These are phyloP conservation scores for Scenedesmus sp. DNA, from an alignment of 163 green algal genomes.

Conservation along the genomic window DNA sequence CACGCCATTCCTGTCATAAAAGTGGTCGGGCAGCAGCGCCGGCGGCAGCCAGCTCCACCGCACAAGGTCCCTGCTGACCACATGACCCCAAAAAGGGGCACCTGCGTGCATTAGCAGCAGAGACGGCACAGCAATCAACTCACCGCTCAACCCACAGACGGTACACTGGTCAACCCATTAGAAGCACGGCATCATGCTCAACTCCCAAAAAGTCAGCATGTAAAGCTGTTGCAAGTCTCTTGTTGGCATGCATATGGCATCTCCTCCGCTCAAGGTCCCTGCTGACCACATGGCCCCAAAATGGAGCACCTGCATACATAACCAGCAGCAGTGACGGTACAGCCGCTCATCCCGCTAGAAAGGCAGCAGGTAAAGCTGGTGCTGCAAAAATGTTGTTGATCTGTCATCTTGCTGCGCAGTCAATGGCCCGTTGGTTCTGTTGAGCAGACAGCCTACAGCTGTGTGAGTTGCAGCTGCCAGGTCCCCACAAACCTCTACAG, in stretches of 20 bases:
- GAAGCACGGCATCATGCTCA: too few species aligned
- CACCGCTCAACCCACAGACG: too few species aligned
- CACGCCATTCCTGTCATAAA: constrained; percentile 33
- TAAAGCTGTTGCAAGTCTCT: too few species aligned
- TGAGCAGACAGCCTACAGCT: not conserved
- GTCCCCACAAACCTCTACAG: not conserved
- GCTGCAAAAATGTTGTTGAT: too few species aligned
- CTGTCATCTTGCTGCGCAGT: too few species aligned
- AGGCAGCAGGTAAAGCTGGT: not conserved
- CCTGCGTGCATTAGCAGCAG: too few species aligned
- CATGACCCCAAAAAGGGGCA: constrained; percentile 52
- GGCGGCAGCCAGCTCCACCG: constrained; percentile 50
- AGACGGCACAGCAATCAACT: too few species aligned
- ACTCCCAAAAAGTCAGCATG: too few species aligned
- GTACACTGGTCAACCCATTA: too few species aligned
- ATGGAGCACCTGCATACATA: constrained; percentile 25
- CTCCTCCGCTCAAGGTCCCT: constrained; percentile 44
- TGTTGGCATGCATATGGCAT: too few species aligned
- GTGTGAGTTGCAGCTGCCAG: not conserved
- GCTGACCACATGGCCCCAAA: constrained; percentile 49
- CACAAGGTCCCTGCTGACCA: constrained; percentile 43
- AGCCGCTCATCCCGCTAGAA: not conserved
- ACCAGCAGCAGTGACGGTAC: not conserved
- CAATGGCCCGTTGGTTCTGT: too few species aligned
- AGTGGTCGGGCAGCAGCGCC: constrained; percentile 36